phyloP scores from a whole-genome alignment of 1,284 basidiomycete genomes.

The Boletellus deceptivus region DNA sequence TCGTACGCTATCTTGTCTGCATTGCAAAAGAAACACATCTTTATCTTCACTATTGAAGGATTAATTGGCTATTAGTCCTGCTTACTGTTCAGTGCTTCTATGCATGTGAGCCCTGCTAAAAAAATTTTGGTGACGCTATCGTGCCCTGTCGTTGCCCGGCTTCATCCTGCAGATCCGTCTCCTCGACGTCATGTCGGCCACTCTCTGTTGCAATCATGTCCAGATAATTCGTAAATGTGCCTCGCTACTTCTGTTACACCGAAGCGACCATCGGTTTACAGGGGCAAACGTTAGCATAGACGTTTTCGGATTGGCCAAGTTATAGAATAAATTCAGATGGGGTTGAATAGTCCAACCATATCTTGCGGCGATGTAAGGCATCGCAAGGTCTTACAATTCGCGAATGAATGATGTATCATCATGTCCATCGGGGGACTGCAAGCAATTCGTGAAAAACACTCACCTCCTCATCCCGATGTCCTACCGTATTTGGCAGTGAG shows the following conservation, averaged over 20 bases:
- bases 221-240: slow-evolving; percentile 1
- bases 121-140: not conserved
- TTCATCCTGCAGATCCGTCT: slow-evolving; percentile 61
- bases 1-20: no score
- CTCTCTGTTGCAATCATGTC: slow-evolving; percentile 21
- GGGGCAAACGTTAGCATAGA: slow-evolving; percentile 22
- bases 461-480: slow-evolving; percentile 45
- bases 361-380: slow-evolving; percentile 57
- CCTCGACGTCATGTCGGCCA: slow-evolving; percentile 44
- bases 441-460: slow-evolving; percentile 7
- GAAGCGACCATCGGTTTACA: slow-evolving; percentile 66
- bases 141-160: slow-evolving; percentile 42
- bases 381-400: slow-evolving; percentile 55
- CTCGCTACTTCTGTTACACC: slow-evolving; percentile 37
- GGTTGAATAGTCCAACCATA: slow-evolving; percentile 63
- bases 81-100: not conserved
- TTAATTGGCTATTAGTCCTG: no score
- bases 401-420: slow-evolving; percentile 69
- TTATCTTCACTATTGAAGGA: no score
- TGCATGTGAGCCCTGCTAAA: slow-evolving; percentile 34
- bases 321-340: slow-evolving; percentile 50
- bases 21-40: no score
- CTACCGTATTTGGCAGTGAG: no score
- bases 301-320: slow-evolving; percentile 1
- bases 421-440: slow-evolving; percentile 5